phyloP scores from a whole-genome alignment of 129 eudicot species.

The Tanacetum coccineum region DNA sequence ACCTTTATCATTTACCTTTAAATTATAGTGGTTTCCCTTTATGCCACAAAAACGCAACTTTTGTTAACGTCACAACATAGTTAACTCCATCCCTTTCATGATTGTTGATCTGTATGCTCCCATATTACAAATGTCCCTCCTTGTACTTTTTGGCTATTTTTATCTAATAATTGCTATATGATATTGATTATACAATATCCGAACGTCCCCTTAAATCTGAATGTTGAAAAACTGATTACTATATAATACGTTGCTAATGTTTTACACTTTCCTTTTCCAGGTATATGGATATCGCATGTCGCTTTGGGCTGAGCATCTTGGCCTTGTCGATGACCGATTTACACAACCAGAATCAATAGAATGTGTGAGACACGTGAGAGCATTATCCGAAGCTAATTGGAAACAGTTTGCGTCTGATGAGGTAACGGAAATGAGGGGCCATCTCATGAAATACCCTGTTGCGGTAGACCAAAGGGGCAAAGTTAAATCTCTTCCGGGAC shows the following conservation, averaged over 20 bases:
- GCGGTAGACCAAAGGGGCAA: slow-evolving; percentile 69
- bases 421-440: slow-evolving; percentile 71
- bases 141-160: too few species aligned
- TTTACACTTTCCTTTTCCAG: slow-evolving; percentile 32
- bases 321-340: slow-evolving; percentile 64
- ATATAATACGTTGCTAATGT: not conserved
- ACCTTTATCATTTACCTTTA: too few species aligned
- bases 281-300: slow-evolving; percentile 73
- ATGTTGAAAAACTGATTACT: too few species aligned
- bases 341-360: slow-evolving; percentile 76
- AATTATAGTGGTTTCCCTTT: too few species aligned
- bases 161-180: too few species aligned
- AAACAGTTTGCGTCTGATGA: slow-evolving; percentile 57
- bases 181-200: not conserved
- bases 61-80: too few species aligned
- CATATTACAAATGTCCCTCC: too few species aligned
- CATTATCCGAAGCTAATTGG: slow-evolving; percentile 76
- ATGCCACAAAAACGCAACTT: too few species aligned
- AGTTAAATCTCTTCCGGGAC: slow-evolving; percentile 68
- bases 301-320: slow-evolving; percentile 58
- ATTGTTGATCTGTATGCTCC: too few species aligned
- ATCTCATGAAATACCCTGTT: slow-evolving; percentile 76
- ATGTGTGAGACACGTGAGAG: slow-evolving; percentile 62
- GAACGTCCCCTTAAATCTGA: not conserved
- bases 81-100: too few species aligned